Base-by-base conservation (phyloP, 495 filamentous ascomycete genomes). In the Lichina pygmaea region DNA sequence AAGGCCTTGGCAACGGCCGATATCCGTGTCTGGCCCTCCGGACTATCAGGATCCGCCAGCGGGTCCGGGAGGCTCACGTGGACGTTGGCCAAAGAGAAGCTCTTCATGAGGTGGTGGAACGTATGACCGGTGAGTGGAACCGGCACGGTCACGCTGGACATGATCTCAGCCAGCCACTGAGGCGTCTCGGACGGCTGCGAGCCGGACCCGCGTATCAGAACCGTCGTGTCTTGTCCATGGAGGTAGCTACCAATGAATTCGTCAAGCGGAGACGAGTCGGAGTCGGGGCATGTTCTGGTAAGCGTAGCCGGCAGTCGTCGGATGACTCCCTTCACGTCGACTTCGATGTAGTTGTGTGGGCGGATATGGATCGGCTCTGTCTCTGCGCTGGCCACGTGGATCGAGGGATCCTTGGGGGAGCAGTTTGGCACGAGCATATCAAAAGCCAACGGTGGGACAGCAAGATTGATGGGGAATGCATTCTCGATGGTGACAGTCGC, bases 401-500 rank as follows among this genome's bases (percentile, higher is more conserved):
- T 79, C 47, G 71, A 65, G 6, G 68, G 66, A 39, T 78, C 70
- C 7, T 65, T 56, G 8, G 67, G 63, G 2, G 55, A 57, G 56
- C 89, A 97, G 42, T 77, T 79, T 16, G 79, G 75, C 12, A 95
- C 75, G 42, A 92, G 62, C 16, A 94, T 70, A 44, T 79, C 69
- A 55, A 97, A 95, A 6, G 71, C 75, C 38, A 97, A 71, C 42
- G 73, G 64, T 32, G 89, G 86, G 34, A 93, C 63, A 12, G 66
- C 65, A 43, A 94, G 59, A 34, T 72, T 63, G 12, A 95, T 52
- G 1, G 82, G 83, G 48, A 78, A 92, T 13, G 74, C 62, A 52
- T 93, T 81, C 49, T 64, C 58, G 8, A 85, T 62, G 6, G 61
- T 56, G 16, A 92, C 44, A 32, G 78, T 72, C 31, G 80, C 73